Evolutionary conservation across 495 filamentous ascomycete genomes (phyloP), one percentile per base, ranked within the genome.

Genomic region (Geopyxis carbonaria): DNA sequence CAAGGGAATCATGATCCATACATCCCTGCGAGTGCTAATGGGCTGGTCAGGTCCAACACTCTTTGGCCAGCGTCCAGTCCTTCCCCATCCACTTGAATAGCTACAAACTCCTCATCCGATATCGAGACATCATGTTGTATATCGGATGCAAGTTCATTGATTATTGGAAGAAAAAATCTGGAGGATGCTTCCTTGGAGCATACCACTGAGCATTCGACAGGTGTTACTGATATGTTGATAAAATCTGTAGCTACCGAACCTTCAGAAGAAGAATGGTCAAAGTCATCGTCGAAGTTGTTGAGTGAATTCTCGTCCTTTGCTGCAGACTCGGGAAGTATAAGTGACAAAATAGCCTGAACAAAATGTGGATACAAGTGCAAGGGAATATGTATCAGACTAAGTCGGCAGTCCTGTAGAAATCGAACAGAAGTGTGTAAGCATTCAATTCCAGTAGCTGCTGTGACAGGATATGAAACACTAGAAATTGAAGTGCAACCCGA

Each of bases 11-110:
- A 30, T 9, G 21, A 15, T 28, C 63, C 72, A 53, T 64, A 80
- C 76, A 97, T 87, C 51, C 81, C 80, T 21, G 87, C 86, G 57
- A 94, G 62, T 8, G 89, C 89, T 13, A 97, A 65, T 2, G 89
- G 89, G 45, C 74, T 85, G 4, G 89, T 93, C 22, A 97, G 58
- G 51, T 95, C 89, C 35, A 93, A 66, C 2, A 97, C 89, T 21
- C 87, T 72, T 48, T 86, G 82, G n/a, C 86, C 85, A 14, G 89
- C 87, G 51, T 93, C 85, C 44, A 93, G 71, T 1, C 86, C 86
- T 43, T 85, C 75, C 24, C 78, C 80, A 37, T 78, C 77, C 31
- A 97, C 83, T 41, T 82, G 78, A 53, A 95, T 80, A 13, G 84
- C 82, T 18, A 85, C 72, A 57, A 79, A 94, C 34, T 79, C 75